phyloP scores from a whole-genome alignment of 441 rosid genomes.

The Erodium chrysanthum region DNA sequence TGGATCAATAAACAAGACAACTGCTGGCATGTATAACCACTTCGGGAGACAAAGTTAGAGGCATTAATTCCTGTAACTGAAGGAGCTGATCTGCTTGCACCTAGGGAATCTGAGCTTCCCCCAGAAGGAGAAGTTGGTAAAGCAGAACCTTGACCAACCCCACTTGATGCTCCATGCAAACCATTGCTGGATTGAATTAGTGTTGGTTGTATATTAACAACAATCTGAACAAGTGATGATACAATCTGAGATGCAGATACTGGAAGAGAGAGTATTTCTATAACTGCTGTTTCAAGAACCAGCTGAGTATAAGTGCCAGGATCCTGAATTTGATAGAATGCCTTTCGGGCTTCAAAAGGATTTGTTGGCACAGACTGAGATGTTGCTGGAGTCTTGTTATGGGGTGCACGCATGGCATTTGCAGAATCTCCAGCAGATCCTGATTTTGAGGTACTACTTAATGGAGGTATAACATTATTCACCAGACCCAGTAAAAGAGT shows the following conservation, averaged over 20 bases:
- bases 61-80: constrained; percentile 67
- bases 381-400: constrained; percentile 53
- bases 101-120: constrained; percentile 86
- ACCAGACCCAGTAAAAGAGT: constrained; percentile 74
- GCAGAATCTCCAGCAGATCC: constrained; percentile 53
- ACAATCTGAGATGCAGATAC: constrained; percentile 73
- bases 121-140: constrained; percentile 92
- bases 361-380: constrained; percentile 65
- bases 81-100: constrained; percentile 76
- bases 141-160: constrained; percentile 63
- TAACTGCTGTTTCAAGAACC: constrained; percentile 88
- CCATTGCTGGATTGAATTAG: constrained; percentile 86
- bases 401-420: constrained; percentile 49
- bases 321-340: constrained; percentile 94
- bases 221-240: constrained; percentile 75
- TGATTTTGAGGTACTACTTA: constrained; percentile 56
- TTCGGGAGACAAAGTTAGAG: constrained; percentile 76
- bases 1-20: constrained; percentile 87
- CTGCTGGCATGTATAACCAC: constrained; percentile 94
- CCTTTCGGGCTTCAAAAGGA: constrained; percentile 69
- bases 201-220: constrained; percentile 83
- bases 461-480: constrained; percentile 83
- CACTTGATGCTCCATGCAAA: constrained; percentile 57
- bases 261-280: constrained; percentile 91
- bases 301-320: constrained; percentile 91